Percentiles rank a stretch among this genome's conserved stretches.
phyloP scores from a whole-genome alignment of 1,139 yeast genomes.

The Scheffersomyces cryptocercus region DNA sequence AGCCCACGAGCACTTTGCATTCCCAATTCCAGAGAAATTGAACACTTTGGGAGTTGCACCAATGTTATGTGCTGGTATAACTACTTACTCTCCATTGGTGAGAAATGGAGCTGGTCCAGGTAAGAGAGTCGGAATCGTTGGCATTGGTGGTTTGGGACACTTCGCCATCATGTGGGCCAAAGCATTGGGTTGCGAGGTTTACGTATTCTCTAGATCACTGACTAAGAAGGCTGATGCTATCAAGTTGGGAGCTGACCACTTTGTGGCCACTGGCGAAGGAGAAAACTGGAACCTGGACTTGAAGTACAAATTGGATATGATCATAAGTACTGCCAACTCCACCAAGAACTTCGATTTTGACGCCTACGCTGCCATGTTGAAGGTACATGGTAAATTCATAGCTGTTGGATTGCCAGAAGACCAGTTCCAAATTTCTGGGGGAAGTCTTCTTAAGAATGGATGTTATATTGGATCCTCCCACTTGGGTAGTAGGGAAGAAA shows the following conservation, averaged over 20 bases:
- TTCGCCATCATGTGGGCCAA: slow-evolving; percentile 58
- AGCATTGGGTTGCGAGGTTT: slow-evolving; percentile 61
- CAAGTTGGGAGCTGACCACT: slow-evolving; percentile 54
- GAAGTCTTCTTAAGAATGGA: slow-evolving; percentile 47
- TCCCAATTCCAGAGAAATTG: slow-evolving; percentile 49
- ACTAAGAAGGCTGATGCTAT: slow-evolving; percentile 52
- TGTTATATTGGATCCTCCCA: slow-evolving; percentile 43
- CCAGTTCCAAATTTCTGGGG: slow-evolving; percentile 41
- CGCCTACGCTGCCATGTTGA: slow-evolving; percentile 22
- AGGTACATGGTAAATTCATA: slow-evolving; percentile 25
- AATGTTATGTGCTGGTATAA: slow-evolving; percentile 54
- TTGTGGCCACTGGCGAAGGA: slow-evolving; percentile 48
- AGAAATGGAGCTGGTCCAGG: slow-evolving; percentile 45
- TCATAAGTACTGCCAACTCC: slow-evolving; percentile 54
- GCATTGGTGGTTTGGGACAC: slow-evolving; percentile 65
- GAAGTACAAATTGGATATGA: slow-evolving; percentile 40
- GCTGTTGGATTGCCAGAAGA: slow-evolving; percentile 32
- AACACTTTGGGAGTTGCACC: slow-evolving; percentile 48
- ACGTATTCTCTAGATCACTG: slow-evolving; percentile 52
- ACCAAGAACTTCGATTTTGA: slow-evolving; percentile 24
- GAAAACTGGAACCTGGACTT: slow-evolving; percentile 36
- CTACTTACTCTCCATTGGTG: slow-evolving; percentile 52
- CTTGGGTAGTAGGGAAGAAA: slow-evolving; percentile 56
- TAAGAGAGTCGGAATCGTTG: slow-evolving; percentile 52
- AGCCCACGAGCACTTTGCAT: slow-evolving; percentile 47